Conservation (phyloP, 331 rosid genomes). For the Dryas integrifolia region DNA sequence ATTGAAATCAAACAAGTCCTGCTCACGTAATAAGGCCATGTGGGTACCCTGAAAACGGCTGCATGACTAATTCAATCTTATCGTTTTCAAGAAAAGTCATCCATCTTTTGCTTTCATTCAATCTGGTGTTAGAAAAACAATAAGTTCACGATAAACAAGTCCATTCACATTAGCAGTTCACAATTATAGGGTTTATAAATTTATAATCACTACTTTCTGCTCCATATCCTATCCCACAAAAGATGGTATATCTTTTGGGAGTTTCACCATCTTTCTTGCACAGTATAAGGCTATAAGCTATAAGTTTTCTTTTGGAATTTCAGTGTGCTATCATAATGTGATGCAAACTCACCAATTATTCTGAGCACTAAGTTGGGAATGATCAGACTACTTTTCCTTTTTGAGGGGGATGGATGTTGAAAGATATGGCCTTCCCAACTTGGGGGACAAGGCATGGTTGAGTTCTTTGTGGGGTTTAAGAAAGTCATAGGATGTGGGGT, state of each 20-base stretch:
- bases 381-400: slow-evolving; percentile 48
- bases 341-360: slow-evolving; percentile 35
- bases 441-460: slow-evolving; percentile 57
- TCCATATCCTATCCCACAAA: no score
- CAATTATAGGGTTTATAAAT: background rate
- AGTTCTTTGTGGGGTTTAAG: slow-evolving; percentile 38
- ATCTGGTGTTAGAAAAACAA: slow-evolving; percentile 10
- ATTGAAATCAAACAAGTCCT: slow-evolving; percentile 21
- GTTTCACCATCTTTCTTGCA: background rate
- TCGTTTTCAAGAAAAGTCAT: slow-evolving; percentile 24
- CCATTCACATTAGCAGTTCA: slow-evolving; percentile 24
- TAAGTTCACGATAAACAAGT: slow-evolving; percentile 24
- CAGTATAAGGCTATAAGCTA: background rate
- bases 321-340: slow-evolving; percentile 30
- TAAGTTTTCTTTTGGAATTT: slow-evolving; percentile 13
- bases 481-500: slow-evolving; percentile 40
- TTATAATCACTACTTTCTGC: no score
- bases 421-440: slow-evolving; percentile 52
- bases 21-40: slow-evolving; percentile 35
- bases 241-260: background rate
- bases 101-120: slow-evolving; percentile 25
- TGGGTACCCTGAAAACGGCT: slow-evolving; percentile 23
- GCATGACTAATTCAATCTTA: slow-evolving; percentile 29
- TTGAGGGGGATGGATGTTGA: slow-evolving; percentile 31
- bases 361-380: slow-evolving; percentile 49